Base-by-base conservation (phyloP, 305 asterid genomes). In the Solanum hybrid region DNA sequence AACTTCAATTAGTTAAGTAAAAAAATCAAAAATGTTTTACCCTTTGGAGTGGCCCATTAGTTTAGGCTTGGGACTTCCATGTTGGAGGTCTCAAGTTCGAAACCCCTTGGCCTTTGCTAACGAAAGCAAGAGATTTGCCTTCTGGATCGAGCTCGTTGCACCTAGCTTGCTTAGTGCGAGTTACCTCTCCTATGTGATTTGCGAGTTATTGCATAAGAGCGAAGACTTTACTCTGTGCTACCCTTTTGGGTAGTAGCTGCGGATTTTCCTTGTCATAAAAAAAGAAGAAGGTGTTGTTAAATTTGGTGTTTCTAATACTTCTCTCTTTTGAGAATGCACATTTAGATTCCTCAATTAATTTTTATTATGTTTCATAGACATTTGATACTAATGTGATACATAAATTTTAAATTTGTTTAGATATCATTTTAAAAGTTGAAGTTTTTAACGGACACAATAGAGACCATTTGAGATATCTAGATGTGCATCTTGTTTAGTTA, bases 401-500 rank as follows among this genome's bases (percentile, higher is more conserved):
- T 24, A 65, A 65, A 20, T 65, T 65, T 65, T 7, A 22, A 61
- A 22, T 7, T 51, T 8, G 10, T 65, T 8, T 22, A 65, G 11
- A 20, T 22, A 70, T 70, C 7, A 0, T 70, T n/a, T n/a, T 65
- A 3, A 22, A 65, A 65, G 11, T 10, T 70, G 3, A 10, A 70
- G 15, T 26, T 13, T 6, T 73, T 27, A 26, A 26, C 1, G 0
- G 9, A 5, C 1, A 72, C 1, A 12, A 13, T 73, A 27, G 15
- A 72, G 8, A 26, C 0, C 4, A 72, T 72, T 26, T 72, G 33
- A 72, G 20, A 1, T 26, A 6, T 73, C 79, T 27, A 6, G 6
- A 11, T 2, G 4, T 72, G 17, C 77, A 5, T 20, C 2, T 7
- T 61, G 6, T 41, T 13, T 13, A 12, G 20, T 12, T 41, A 61